Evolutionary conservation across 176 grass and related monocot genomes (phyloP).

Genomic region (Chloris gayana): DNA sequence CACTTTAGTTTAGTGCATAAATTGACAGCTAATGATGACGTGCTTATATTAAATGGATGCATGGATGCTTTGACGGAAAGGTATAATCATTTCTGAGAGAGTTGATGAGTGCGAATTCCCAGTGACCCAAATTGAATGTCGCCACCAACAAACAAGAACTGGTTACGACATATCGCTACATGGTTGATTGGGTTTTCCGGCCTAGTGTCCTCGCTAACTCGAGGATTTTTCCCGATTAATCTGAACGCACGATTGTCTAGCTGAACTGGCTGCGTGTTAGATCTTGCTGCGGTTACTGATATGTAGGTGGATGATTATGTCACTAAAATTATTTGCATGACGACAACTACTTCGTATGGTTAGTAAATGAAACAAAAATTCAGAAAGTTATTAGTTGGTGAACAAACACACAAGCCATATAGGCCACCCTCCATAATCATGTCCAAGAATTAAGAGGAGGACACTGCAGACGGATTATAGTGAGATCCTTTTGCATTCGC

Average conservation of each 20-base stretch:
- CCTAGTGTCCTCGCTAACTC: neutral
- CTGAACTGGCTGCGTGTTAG: neutral
- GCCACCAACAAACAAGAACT: conserved; percentile 41
- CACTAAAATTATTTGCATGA: neutral
- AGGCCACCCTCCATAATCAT: neutral
- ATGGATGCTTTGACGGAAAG: conserved; percentile 13
- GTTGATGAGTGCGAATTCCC: neutral
- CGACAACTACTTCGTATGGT: neutral
- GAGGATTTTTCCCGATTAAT: conserved; percentile 17
- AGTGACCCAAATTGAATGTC: conserved; percentile 43
- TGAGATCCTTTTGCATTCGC: neutral
- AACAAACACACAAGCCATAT: neutral
- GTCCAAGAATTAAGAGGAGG: neutral
- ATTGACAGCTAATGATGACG: neutral
- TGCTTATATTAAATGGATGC: neutral
- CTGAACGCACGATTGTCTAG: neutral
- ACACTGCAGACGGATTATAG: neutral
- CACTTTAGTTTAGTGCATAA: neutral
- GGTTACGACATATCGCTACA: conserved; percentile 10
- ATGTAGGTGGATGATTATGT: neutral
- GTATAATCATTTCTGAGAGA: conserved; percentile 11
- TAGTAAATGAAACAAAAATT: neutral
- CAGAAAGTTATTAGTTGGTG: neutral
- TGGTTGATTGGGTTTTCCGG: neutral
- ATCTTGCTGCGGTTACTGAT: neutral